Base-by-base conservation (phyloP, 768 basidiomycete genomes). In the Tylopilus intermedius region DNA sequence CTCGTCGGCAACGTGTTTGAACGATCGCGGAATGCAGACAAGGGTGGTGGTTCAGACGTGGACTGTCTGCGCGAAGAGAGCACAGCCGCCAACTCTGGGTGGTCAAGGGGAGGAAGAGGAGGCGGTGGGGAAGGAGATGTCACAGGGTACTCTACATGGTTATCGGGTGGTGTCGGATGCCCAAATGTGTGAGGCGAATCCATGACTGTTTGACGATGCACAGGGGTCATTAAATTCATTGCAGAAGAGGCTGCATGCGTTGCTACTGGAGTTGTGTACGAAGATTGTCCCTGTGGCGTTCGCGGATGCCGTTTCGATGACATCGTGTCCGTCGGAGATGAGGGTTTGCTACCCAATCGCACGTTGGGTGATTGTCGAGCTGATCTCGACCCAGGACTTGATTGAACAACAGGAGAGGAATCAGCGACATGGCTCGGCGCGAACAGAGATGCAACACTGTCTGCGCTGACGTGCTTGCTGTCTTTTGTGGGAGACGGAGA, bases 91-190 rank as follows among this genome's bases (percentile, higher is more conserved):
- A 71, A 48, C 35, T 67, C 65, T 27, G 72, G 71, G 54, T 71
- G 83, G 49, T 75, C 67, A 27, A 82, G 72, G 14, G 79, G 72
- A n/a, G 82, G 81, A 33, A 84, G 60, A 13, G 82, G 81, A 8
- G 82, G 82, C 4, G 68, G 74, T 29, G 70, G 62, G 18, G 73
- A 71, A 67, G 56, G 58, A 67, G 45, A 49, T 62, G 59, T 66
- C 63, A 57, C 56, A 33, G 59, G 56, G 55, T 50, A 58, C 37
- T 54, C 58, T 18, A 58, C 53, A 46, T 53, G 45, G 32, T 59
- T 60, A 46, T 59, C 56, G 55, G 46, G 61, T 3, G 72, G 73
- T 18, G 75, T 73, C 7, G 67, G 68, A 32, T 67, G 53, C 8
- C 76, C 76, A 54, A 75, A 74, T 0, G 76, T 77, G 50, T 61